Evolutionary conservation across 306 rosid genomes (phyloP), one percentile per base, ranked within the genome.

Genomic region (Fragaria iinumae): DNA sequence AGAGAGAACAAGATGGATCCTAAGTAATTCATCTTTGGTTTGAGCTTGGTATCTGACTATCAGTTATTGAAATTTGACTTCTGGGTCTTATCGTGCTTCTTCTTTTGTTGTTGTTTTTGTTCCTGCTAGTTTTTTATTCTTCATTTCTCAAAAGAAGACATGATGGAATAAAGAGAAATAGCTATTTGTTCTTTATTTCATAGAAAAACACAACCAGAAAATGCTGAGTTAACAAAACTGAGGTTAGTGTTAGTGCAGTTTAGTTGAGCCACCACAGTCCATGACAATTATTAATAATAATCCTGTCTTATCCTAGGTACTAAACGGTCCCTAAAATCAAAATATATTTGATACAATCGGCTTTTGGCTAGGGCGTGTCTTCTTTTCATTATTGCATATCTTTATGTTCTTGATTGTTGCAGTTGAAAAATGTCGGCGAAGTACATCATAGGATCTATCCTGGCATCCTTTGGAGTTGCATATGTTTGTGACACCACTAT

Each of bases 401-500:
- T 16, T 53, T 20, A 25, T 59, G 43, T 59, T 57, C 44, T 16
- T 23, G 8, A 23, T 45, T 25, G 25, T 41, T 57, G 77, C 77
- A 74, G 77, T 59, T 77, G 81, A 72, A 86, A 64, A 81, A 92
- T 92, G 97, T 65, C 89, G 17, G 80, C 0, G 67, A 90, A 88
- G 80, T 88, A 87, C 73, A 57, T 88, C 70, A 0, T 88, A 44
- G 21, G 82, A 75, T 80, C 93, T 48, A 0, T 80, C 3, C 0
- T 81, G 69, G 97, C 86, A 79, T 36, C 90, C 34, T 72, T 75
- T 85, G 97, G 86, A 45, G 0, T 90, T 80, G 86, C 91, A 27
- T 90, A 84, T 84, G 12, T 45, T 16, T 83, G 65, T 36, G 96
- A 92, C 80, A 0, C 32, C 67, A 7, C 32, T 36, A 3, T 88